A percentile compares a stretch with the other conserved stretches of the same genome.
Conservation (phyloP, 139 green algal genomes). For the Auxenochlorella protothecoides region DNA sequence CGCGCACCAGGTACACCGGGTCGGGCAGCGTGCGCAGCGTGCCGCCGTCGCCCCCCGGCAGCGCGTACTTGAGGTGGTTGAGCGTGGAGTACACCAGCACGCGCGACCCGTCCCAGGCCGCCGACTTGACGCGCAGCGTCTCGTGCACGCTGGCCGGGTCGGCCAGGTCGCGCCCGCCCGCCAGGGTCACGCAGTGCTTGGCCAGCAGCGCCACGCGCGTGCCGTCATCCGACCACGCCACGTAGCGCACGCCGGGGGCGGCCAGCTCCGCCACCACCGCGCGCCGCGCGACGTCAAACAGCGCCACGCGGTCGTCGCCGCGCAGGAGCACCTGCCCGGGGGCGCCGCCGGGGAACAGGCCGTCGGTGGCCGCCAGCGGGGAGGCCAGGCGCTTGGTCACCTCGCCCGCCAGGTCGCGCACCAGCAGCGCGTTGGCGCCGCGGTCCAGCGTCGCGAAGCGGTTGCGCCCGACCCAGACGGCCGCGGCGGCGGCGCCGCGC, state of each 20-base stretch:
- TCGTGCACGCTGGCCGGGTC: constrained; percentile 90
- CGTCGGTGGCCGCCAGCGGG: constrained; percentile 68
- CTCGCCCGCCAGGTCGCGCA: constrained; percentile 97
- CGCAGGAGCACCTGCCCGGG: constrained; percentile 73
- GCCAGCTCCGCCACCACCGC: constrained; percentile 71
- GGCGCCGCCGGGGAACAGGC: constrained; percentile 96
- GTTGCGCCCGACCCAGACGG: constrained; percentile 98
- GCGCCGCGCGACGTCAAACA: constrained; percentile 98
- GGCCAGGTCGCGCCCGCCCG: constrained; percentile 85
- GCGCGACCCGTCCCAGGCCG: constrained; percentile 91
- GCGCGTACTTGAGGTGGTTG: constrained; percentile 99
- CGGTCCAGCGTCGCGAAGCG: constrained; percentile 96
- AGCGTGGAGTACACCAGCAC: constrained; percentile 98
- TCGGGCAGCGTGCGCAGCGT: constrained; percentile 96
- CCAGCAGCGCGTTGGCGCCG: constrained; percentile 63
- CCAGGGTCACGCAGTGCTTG: constrained; percentile 68
- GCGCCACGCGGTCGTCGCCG: constrained; percentile 79
- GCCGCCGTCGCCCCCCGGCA: constrained; percentile 94
- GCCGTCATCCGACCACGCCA: constrained; percentile 94
- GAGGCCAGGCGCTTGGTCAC: constrained; percentile 83
- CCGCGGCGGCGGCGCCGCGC: constrained; percentile 62
- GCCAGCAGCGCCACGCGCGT: constrained; percentile 83
- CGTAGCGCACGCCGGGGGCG: constrained; percentile 93
- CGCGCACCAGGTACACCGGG: constrained; percentile 87
- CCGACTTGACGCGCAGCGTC: constrained; percentile 90